Conservation (phyloP, 2,329 filamentous ascomycete genomes). For the Trichoderma guizhouense region DNA sequence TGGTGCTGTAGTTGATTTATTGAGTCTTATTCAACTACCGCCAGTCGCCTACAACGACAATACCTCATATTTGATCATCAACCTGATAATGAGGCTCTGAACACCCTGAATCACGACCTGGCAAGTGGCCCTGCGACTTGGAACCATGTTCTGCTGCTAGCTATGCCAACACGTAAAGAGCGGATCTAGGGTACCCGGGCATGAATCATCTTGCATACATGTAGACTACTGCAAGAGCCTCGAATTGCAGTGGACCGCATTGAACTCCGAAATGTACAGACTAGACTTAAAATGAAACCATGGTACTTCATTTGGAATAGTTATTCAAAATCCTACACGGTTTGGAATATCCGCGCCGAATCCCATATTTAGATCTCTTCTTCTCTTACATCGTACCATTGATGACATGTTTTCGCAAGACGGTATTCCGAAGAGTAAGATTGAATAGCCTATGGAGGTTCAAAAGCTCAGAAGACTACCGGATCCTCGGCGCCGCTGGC, state of each 20-base stretch:
- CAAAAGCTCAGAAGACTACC: not conserved
- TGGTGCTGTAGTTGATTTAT: no score
- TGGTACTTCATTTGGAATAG: not conserved
- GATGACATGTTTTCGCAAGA: not conserved
- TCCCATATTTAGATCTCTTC: not conserved
- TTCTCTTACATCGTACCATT: not conserved
- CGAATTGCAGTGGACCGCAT: not conserved
- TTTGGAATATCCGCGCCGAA: not conserved
- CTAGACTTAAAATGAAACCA: not conserved
- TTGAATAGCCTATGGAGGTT: not conserved
- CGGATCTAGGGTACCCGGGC: not conserved
- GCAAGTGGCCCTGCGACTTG: not conserved
- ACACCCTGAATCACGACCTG: not conserved
- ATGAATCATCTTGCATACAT: not conserved
- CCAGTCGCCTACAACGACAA: not conserved
- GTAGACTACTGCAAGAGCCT: not conserved
- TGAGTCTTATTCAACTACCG: not conserved
- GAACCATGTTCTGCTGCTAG: not conserved
- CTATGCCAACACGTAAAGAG: not conserved
- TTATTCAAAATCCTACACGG: not conserved
- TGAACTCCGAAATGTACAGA: not conserved
- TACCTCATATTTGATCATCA: not conserved
- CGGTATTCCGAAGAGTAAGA: not conserved
- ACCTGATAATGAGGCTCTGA: not conserved
- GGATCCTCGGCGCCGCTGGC: not conserved